phyloP scores from a whole-genome alignment of 352 stramenopile species.

The Phytopythium oedochilum region DNA sequence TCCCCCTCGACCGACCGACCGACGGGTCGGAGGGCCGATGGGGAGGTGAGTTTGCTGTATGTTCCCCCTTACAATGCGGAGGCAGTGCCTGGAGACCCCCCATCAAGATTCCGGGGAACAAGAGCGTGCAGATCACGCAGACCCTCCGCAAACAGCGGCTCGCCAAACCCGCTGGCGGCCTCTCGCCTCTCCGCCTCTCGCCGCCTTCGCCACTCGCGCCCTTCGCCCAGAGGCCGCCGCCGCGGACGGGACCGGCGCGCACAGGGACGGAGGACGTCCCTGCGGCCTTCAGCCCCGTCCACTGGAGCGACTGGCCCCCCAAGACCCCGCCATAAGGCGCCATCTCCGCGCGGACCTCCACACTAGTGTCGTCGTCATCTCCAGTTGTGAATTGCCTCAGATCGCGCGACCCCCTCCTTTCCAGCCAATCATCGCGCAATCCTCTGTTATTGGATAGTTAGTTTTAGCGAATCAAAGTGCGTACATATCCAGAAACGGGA shows the following conservation, averaged over 20 bases:
- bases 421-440: slow-evolving; percentile 8
- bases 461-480: neutral
- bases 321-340: neutral
- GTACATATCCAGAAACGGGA: neutral
- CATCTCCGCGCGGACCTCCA: slow-evolving; percentile 15
- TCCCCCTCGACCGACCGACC: slow-evolving; percentile 3
- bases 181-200: neutral
- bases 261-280: neutral
- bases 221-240: neutral
- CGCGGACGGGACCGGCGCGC: neutral
- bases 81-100: slow-evolving; percentile 65
- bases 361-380: slow-evolving; percentile 48
- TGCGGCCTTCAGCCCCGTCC: neutral
- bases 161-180: slow-evolving; percentile 68
- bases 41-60: slow-evolving; percentile 23
- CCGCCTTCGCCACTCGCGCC: neutral
- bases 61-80: slow-evolving; percentile 81
- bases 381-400: slow-evolving; percentile 30
- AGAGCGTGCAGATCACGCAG: slow-evolving; percentile 8
- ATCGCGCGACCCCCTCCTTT: neutral
- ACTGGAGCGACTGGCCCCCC: neutral
- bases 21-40: no score
- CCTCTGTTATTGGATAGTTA: neutral
- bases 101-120: slow-evolving; percentile 83
- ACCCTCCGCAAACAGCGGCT: slow-evolving; percentile 35